phyloP scores from a whole-genome alignment of 1,284 basidiomycete species.

The Leucoagaricus sp. region DNA sequence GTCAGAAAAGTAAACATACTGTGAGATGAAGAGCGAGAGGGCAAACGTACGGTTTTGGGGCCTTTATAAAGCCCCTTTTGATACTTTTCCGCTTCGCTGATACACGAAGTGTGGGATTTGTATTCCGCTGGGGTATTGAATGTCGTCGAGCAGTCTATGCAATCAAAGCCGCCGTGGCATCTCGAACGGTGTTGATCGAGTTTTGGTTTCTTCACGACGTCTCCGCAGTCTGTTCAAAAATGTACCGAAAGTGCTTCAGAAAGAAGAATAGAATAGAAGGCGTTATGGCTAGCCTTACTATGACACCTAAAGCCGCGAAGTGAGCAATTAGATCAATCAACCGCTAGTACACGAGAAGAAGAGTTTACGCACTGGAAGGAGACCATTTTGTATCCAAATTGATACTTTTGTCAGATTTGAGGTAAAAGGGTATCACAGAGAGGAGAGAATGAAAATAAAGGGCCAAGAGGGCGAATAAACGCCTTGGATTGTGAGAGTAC shows the following conservation, averaged over 20 bases:
- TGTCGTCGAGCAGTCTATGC: conserved; percentile 85
- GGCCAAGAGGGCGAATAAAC: background rate
- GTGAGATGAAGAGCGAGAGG: background rate
- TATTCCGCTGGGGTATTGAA: conserved; percentile 77
- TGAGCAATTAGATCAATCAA: background rate
- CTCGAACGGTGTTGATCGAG: conserved; percentile 67
- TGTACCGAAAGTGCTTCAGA: background rate
- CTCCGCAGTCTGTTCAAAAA: conserved; percentile 61
- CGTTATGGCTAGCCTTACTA: conserved; percentile 28
- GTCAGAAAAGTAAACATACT: background rate
- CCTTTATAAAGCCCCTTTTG: conserved; percentile 85
- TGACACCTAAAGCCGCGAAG: conserved; percentile 39
- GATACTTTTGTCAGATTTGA: background rate
- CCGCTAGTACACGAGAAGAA: background rate
- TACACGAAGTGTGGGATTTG: conserved; percentile 83
- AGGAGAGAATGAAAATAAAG: background rate
- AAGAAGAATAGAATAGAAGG: background rate
- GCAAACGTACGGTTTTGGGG: conserved; percentile 52
- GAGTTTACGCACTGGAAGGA: conserved; percentile 42
- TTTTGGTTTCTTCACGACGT: conserved; percentile 92
- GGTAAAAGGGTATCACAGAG: background rate
- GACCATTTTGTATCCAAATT: conserved; percentile 31
- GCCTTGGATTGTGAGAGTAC: background rate
- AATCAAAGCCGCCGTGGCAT: conserved; percentile 77
- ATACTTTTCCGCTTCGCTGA: conserved; percentile 91